Conservation (phyloP, 2,329 filamentous ascomycete genomes). For the Fusarium keratoplasticum region DNA sequence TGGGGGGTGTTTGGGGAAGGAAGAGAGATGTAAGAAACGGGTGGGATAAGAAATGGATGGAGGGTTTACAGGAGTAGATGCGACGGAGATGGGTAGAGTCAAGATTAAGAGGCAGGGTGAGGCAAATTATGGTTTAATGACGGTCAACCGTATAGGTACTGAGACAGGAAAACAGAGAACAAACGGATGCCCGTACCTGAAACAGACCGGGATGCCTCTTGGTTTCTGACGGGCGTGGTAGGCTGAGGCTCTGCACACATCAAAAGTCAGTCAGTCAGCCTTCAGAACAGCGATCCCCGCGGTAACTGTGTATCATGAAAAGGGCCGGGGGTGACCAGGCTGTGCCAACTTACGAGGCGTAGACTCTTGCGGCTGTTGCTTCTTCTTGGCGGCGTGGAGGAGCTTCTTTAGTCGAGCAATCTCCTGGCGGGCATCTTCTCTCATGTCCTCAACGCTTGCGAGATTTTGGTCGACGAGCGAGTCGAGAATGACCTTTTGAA, state of each 20-base stretch:
- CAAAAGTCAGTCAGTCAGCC: conserved; percentile 6
- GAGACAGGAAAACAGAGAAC: not conserved
- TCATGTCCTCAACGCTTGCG: conserved; percentile 47
- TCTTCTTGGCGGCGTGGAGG: conserved; percentile 31
- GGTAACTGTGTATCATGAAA: conserved; percentile 1
- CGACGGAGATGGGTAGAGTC: not conserved
- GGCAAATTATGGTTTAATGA: not conserved
- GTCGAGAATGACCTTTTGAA: conserved; percentile 56
- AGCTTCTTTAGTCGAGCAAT: conserved; percentile 49
- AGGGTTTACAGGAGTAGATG: not conserved
- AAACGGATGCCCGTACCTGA: conserved; percentile 26
- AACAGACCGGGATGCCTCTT: conserved; percentile 1
- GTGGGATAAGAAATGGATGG: not conserved
- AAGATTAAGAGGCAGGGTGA: not conserved
- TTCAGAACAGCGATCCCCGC: not conserved
- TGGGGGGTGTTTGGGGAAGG: not conserved
- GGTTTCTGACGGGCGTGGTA: not conserved
- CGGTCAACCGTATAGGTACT: not conserved
- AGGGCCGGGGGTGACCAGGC: not conserved
- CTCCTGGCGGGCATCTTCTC: conserved; percentile 40
- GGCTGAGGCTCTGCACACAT: conserved; percentile 1
- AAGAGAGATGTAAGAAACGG: not conserved
- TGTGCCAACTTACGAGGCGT: conserved; percentile 10
- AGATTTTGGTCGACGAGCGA: conserved; percentile 51
- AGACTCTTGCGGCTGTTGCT: not conserved